Percentiles rank a stretch among this genome's conserved stretches.
Conservation (phyloP, 2,329 filamentous ascomycete genomes). For the Nemania abortiva region DNA sequence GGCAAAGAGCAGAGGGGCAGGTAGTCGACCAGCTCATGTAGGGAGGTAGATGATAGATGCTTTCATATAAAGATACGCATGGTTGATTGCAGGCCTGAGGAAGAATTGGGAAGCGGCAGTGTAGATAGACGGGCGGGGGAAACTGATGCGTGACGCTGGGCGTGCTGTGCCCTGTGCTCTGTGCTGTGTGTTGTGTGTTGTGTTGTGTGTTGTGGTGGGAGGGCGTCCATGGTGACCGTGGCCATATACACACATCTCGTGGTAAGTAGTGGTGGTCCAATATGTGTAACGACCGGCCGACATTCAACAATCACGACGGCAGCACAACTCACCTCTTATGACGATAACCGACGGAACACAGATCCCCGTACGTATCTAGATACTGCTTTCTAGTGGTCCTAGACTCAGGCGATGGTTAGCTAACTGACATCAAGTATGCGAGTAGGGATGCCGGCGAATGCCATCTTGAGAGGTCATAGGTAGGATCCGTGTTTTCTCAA, state of each 20-base stretch:
- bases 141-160: constrained; percentile 22
- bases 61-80: constrained; percentile 4
- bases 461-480: constrained; percentile 12
- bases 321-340: constrained; percentile 37
- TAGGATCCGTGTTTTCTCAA: constrained; percentile 2
- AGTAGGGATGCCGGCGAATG: constrained; percentile 16
- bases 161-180: too few species aligned
- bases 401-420: constrained; percentile 32
- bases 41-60: constrained; percentile 8
- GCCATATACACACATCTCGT: constrained; percentile 32
- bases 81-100: constrained; percentile 17
- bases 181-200: too few species aligned
- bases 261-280: constrained; percentile 33
- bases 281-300: constrained; percentile 27
- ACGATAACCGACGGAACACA: constrained; percentile 21
- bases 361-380: constrained; percentile 20
- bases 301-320: constrained; percentile 23
- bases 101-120: constrained; percentile 17
- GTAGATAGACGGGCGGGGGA: constrained; percentile 24
- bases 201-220: too few species aligned
- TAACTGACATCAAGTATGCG: constrained; percentile 16
- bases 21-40: constrained; percentile 18
- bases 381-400: constrained; percentile 25
- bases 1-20: constrained; percentile 6
- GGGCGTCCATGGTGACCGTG: constrained; percentile 22